Conservation (phyloP, 306 rosid species). For the Adenanthera pavonina region DNA sequence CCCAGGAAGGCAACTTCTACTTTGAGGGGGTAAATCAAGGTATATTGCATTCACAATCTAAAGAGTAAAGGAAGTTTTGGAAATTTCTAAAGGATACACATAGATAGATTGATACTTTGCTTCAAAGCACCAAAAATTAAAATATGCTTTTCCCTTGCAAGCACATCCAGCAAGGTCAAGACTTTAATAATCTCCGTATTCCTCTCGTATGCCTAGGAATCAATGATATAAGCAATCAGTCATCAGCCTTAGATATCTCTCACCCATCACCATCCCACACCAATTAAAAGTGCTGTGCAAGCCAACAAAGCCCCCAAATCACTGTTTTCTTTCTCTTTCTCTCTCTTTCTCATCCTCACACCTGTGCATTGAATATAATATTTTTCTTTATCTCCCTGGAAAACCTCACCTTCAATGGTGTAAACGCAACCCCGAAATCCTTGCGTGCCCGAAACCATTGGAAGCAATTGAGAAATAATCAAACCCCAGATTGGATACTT, state of each 20-base stretch:
- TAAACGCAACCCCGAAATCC: conserved; percentile 60
- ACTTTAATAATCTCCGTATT: conserved; percentile 27
- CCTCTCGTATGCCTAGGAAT: conserved; percentile 22
- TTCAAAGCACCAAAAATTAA: conserved; percentile 54
- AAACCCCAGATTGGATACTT: conserved; percentile 25
- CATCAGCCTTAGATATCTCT: not conserved
- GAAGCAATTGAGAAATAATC: conserved; percentile 36
- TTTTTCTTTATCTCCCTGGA: not conserved
- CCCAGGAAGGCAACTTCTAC: not conserved
- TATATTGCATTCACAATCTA: conserved; percentile 25
- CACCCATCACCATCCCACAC: conserved; percentile 46
- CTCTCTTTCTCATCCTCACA: not conserved
- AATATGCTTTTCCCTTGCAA: conserved; percentile 49
- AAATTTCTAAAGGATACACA: conserved; percentile 15
- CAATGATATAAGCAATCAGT: conserved; percentile 44
- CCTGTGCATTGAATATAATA: not conserved
- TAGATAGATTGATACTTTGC: conserved; percentile 56
- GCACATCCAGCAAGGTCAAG: conserved; percentile 4
- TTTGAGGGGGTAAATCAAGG: not conserved
- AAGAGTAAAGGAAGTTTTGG: conserved; percentile 12
- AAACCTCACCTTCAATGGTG: conserved; percentile 57
- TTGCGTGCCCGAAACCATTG: conserved; percentile 65
- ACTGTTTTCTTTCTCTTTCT: not conserved
- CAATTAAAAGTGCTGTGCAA: conserved; percentile 54
- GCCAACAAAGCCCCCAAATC: conserved; percentile 49